phyloP scores from a whole-genome alignment of 306 rosid genomes.

The Fagus sylvatica region DNA sequence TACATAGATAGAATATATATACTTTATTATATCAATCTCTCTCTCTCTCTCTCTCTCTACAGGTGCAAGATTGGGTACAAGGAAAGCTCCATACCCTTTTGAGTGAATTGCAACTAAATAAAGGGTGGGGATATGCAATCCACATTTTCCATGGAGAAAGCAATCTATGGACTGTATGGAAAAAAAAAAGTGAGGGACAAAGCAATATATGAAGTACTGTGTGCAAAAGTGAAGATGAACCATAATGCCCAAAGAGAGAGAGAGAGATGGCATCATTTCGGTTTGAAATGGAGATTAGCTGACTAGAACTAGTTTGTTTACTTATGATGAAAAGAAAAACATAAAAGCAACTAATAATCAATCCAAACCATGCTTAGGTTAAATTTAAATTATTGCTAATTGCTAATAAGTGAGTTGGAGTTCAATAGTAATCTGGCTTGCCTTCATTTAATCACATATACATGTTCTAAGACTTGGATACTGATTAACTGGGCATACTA shows the following conservation, averaged over 20 bases:
- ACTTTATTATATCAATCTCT: too few relatives aligned
- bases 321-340: not conserved
- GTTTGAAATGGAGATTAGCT: not conserved
- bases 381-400: too few relatives aligned
- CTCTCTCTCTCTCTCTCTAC: not conserved
- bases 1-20: slow-evolving; percentile 17
- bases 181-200: slow-evolving; percentile 11
- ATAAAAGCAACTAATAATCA: too few relatives aligned
- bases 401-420: too few relatives aligned
- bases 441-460: too few relatives aligned
- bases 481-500: too few relatives aligned
- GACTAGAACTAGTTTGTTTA: not conserved
- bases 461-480: too few relatives aligned
- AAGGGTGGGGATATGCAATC: slow-evolving; percentile 69
- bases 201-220: slow-evolving; percentile 9
- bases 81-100: slow-evolving; percentile 56
- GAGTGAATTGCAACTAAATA: slow-evolving; percentile 68
- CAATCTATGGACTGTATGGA: slow-evolving; percentile 43
- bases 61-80: slow-evolving; percentile 46
- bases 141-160: slow-evolving; percentile 58
- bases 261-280: not conserved
- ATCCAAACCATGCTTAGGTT: too few relatives aligned
- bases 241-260: not conserved
- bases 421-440: too few relatives aligned
- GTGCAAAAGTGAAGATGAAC: slow-evolving; percentile 1